These are phyloP conservation scores for Mycena vitilis DNA, from an alignment of 768 basidiomycete species.

Conservation along the genomic window DNA sequence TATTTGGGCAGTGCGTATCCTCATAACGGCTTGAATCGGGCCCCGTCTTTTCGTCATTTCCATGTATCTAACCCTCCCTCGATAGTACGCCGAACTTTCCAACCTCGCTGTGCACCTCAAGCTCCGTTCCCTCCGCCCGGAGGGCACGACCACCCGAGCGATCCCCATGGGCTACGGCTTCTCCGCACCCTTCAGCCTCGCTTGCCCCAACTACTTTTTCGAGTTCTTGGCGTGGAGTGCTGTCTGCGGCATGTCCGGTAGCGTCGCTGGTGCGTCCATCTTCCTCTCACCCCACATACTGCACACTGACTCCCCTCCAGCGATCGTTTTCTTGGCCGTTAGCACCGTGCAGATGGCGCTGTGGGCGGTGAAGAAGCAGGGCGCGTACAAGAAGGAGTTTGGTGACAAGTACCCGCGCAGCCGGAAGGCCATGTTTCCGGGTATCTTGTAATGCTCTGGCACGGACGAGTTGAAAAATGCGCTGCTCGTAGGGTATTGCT, in stretches of 20 bases:
- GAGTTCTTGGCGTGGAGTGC: conserved; percentile 83
- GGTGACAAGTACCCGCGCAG: conserved; percentile 82
- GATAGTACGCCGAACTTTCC: conserved; percentile 84
- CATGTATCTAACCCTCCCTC: background rate
- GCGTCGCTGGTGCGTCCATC: conserved; percentile 69
- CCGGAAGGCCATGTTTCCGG: conserved; percentile 86
- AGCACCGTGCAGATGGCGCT: conserved; percentile 75
- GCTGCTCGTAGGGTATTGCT: too few relatives aligned
- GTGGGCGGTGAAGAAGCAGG: conserved; percentile 95
- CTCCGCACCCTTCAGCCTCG: conserved; percentile 63
- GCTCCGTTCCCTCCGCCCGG: conserved; percentile 85
- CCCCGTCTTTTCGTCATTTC: background rate
- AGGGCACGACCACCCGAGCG: conserved; percentile 80
- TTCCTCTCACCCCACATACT: conserved; percentile 11
- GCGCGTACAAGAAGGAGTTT: conserved; percentile 92
- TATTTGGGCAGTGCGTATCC: conserved; percentile 88
- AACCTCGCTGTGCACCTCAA: conserved; percentile 88
- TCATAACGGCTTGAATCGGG: too few relatives aligned
- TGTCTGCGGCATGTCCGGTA: conserved; percentile 82
- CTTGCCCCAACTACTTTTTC: conserved; percentile 95
- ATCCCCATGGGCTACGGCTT: conserved; percentile 96
- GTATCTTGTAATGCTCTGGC: conserved; percentile 56
- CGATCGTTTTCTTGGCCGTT: conserved; percentile 73
- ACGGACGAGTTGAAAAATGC: too few relatives aligned
- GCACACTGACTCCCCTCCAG: conserved; percentile 47